Evolutionary conservation across 768 basidiomycete genomes (phyloP).

Genomic region (Suillus discolor): DNA sequence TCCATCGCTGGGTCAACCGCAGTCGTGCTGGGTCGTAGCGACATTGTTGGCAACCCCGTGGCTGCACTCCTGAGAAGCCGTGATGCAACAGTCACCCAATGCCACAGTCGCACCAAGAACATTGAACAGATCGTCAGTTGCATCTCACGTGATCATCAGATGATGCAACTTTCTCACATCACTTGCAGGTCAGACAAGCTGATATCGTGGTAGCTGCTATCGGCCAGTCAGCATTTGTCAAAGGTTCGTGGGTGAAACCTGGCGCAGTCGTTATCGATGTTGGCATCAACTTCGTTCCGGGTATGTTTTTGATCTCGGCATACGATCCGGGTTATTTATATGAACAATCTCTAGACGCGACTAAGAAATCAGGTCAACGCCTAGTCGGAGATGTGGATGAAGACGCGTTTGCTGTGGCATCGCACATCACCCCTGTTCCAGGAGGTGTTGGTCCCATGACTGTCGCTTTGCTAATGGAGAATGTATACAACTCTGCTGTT

Average conservation of each 20-base stretch:
- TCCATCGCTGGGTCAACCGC: slow-evolving; percentile 76
- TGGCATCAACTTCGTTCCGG: slow-evolving; percentile 94
- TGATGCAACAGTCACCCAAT: slow-evolving; percentile 97
- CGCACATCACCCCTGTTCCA: slow-evolving; percentile 95
- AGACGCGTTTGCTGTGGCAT: slow-evolving; percentile 76
- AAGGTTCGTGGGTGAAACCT: slow-evolving; percentile 94
- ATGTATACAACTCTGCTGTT: slow-evolving; percentile 84
- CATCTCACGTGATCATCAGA: slow-evolving; percentile 13
- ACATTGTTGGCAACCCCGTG: slow-evolving; percentile 97
- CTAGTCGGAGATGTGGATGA: slow-evolving; percentile 94
- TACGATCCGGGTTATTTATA: background rate
- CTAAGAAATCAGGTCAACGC: slow-evolving; percentile 93
- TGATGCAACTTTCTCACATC: slow-evolving; percentile 10
- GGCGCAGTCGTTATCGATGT: slow-evolving; percentile 97
- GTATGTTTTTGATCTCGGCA: slow-evolving; percentile 39
- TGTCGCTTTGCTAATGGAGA: slow-evolving; percentile 96
- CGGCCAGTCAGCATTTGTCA: slow-evolving; percentile 86
- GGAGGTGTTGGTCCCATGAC: slow-evolving; percentile 99
- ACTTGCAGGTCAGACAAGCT: slow-evolving; percentile 72
- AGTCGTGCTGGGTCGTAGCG: slow-evolving; percentile 94
- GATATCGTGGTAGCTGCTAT: slow-evolving; percentile 98
- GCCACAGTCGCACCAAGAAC: slow-evolving; percentile 89
- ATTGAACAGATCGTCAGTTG: slow-evolving; percentile 72
- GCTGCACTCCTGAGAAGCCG: slow-evolving; percentile 85
- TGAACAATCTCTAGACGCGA: slow-evolving; percentile 55